Percentiles rank a stretch among this genome's conserved stretches.
These are phyloP conservation scores for Hypoxylon fuscum DNA, from an alignment of 495 filamentous ascomycete genomes.

Conservation along the genomic window DNA sequence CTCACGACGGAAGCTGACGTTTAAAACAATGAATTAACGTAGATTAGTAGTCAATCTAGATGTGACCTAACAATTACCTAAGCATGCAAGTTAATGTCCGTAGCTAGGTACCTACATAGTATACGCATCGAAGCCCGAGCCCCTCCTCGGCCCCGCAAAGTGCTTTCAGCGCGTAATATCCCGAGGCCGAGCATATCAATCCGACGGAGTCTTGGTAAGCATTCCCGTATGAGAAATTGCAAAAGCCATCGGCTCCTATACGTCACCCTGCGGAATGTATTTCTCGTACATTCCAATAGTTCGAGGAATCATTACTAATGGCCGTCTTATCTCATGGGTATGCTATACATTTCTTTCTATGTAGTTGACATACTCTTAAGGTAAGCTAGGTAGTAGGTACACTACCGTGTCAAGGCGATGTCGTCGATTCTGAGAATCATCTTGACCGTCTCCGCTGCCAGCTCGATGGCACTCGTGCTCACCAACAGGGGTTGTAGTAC, in stretches of 20 bases:
- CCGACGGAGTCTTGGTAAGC: no score
- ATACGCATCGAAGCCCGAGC: conserved; percentile 31
- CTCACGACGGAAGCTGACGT: no score
- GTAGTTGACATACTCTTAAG: not conserved
- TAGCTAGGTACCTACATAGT: conserved; percentile 16
- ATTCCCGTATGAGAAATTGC: no score
- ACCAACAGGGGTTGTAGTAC: conserved; percentile 96
- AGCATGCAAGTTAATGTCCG: not conserved
- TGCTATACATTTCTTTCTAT: conserved; percentile 33
- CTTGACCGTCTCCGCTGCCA: conserved; percentile 97
- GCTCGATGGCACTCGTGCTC: conserved; percentile 94
- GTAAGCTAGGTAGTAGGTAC: no score
- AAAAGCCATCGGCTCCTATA: no score
- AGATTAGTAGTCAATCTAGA: not conserved
- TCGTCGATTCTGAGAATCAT: conserved; percentile 98
- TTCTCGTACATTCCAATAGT: not conserved
- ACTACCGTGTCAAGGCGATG: conserved; percentile 68
- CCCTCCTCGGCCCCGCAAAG: conserved; percentile 19
- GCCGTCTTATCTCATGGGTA: conserved; percentile 24
- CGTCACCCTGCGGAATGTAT: no score
- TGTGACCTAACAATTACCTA: no score
- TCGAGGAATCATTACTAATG: conserved; percentile 18
- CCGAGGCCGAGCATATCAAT: conserved; percentile 6
- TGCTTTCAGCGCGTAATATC: conserved; percentile 9
- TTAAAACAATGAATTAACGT: no score